These are phyloP conservation scores for Phytophthora hibernalis DNA, from an alignment of 352 stramenopile species.

Conservation along the genomic window DNA sequence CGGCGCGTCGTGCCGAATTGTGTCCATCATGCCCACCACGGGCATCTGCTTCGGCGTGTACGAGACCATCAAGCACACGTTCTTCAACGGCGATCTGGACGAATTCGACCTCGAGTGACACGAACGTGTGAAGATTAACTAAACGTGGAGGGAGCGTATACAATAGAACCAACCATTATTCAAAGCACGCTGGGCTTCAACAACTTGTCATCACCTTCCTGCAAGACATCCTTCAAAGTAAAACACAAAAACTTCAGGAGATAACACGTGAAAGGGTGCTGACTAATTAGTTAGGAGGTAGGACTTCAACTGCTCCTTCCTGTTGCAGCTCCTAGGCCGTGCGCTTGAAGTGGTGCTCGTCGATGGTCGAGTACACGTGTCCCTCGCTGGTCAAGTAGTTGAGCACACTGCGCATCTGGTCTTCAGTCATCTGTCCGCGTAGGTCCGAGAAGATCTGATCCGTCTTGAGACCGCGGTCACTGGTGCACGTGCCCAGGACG, in stretches of 20 bases:
- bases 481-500: conserved; percentile 73
- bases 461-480: conserved; percentile 79
- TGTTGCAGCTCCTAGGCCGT: conserved; percentile 57
- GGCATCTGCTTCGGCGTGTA: conserved; percentile 90
- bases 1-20: conserved; percentile 69
- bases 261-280: neutral
- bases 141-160: conserved; percentile 20
- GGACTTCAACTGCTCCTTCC: too few species aligned
- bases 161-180: conserved; percentile 37
- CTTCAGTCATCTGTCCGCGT: conserved; percentile 69
- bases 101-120: conserved; percentile 69
- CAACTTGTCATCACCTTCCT: too few species aligned
- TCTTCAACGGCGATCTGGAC: conserved; percentile 72
- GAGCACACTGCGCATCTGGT: conserved; percentile 70
- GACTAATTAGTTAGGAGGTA: conserved; percentile 19
- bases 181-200: conserved; percentile 7
- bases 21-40: conserved; percentile 77
- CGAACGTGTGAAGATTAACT: conserved; percentile 6
- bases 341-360: conserved; percentile 92
- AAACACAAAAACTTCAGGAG: neutral
- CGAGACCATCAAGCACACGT: conserved; percentile 80
- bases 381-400: conserved; percentile 89
- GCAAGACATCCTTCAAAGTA: too few species aligned
- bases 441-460: conserved; percentile 80
- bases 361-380: conserved; percentile 92